Evolutionary conservation across 2,329 filamentous ascomycete genomes (phyloP).

Genomic region (Aureobasidium melanogenum): DNA sequence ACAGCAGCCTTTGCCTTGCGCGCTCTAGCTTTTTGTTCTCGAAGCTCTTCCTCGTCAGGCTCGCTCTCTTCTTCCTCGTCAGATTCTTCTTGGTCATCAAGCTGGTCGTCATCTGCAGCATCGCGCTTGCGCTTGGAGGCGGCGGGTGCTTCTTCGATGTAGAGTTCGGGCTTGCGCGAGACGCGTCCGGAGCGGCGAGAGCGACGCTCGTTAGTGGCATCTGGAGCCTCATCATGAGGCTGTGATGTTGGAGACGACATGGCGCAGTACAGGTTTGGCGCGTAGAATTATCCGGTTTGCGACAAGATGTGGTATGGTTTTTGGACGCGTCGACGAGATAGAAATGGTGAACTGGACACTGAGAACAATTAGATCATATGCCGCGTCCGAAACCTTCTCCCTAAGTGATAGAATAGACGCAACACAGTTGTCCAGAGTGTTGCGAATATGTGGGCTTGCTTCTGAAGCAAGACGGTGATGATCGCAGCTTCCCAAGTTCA

Average conservation of each 20-base stretch:
- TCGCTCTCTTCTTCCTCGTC: conserved; percentile 28
- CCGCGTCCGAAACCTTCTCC: neutral
- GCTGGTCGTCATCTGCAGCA: conserved; percentile 26
- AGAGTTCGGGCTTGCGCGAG: conserved; percentile 14
- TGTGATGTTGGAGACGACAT: conserved; percentile 7
- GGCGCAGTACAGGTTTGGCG: neutral
- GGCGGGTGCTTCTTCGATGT: conserved; percentile 2
- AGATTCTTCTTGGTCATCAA: conserved; percentile 26
- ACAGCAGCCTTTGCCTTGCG: conserved; percentile 24
- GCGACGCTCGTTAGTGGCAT: conserved; percentile 9
- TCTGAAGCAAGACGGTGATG: neutral
- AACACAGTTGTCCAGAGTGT: neutral
- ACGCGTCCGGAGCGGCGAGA: conserved; percentile 16
- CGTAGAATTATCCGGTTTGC: conserved; percentile 3
- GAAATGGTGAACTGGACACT: neutral
- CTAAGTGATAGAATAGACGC: neutral
- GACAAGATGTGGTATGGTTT: neutral
- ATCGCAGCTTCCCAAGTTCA: neutral
- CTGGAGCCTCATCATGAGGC: neutral
- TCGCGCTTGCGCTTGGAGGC: conserved; percentile 40
- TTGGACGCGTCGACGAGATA: neutral
- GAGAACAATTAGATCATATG: neutral
- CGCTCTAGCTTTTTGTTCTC: conserved; percentile 27
- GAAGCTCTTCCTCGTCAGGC: conserved; percentile 42
- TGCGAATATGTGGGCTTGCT: neutral